Evolutionary conservation across 2,329 filamentous ascomycete genomes (phyloP), one percentile per base, ranked within the genome.

Genomic region (Aureobasidium vineae): DNA sequence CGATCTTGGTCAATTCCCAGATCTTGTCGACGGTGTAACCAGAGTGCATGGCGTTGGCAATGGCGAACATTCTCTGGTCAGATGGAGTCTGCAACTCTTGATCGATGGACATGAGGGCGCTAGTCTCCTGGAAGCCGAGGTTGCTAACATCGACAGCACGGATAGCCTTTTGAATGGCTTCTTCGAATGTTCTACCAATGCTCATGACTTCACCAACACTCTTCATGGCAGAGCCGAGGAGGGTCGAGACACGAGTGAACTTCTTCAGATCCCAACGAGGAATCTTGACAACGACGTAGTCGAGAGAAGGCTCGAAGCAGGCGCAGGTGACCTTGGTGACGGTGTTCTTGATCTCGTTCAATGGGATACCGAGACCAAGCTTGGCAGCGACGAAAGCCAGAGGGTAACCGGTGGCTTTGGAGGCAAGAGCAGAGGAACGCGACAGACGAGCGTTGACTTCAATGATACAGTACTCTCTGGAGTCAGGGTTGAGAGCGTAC

Each of bases 181-280:
- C 95, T 79, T 99, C 95, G 72, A 99, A 99, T 0, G 91, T 96
- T 71, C 95, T 85, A 66, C 95, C 95, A 72, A 99, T 97, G 74
- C 90, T 94, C 95, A 99, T 98, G 71, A 99, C 95, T 78, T 99
- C 95, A 75, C 95, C 95, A 63, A 99, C 93, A 85, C 92, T 97
- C 88, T 98, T 99, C 95, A 99, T 99, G 15, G 94, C 97, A 3
- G 95, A 98, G 36, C 93, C 94, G 28, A 99, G 89, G 75, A 96
- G 90, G 1, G 93, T 98, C 4, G 94, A 98, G 26, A 98, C 95
- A 71, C 95, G 88, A 33, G 91, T 96, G 80, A 99, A 99, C 81
- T 99, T 99, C 84, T 98, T 98, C 75, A 99, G 80, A 80, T 99
- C 95, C 95, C 95, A 99, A 72, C 95, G 87, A 54, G 95, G 95